Conservation (phyloP, 129 eudicot genomes). For the Pittosporum tobira region DNA sequence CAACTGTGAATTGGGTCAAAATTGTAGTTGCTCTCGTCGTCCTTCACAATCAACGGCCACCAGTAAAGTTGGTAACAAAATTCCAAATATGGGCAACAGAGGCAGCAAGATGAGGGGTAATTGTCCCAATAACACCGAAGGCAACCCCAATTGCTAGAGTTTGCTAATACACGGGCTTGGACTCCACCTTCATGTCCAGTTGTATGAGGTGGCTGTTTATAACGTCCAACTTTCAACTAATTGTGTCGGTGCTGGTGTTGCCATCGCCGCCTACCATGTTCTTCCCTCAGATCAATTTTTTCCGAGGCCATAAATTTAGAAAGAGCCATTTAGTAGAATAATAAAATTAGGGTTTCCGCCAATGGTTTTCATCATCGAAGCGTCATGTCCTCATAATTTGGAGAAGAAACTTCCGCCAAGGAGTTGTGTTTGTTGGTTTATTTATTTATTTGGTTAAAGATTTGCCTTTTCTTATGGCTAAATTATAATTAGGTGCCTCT, state of each 20-base stretch:
- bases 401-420: too few species aligned
- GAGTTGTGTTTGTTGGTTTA: too few species aligned
- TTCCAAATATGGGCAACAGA: conserved; percentile 6
- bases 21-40: not conserved
- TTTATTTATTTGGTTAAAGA: too few species aligned
- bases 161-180: conserved; percentile 62
- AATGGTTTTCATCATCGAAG: too few species aligned
- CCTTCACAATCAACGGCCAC: conserved; percentile 7
- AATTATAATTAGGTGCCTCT: too few species aligned
- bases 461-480: too few species aligned
- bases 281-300: too few species aligned
- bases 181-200: conserved; percentile 55
- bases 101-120: not conserved
- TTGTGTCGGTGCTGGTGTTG: conserved; percentile 4
- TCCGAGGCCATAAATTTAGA: too few species aligned
- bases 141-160: conserved; percentile 21
- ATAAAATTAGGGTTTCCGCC: too few species aligned
- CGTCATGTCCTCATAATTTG: too few species aligned
- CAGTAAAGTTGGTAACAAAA: not conserved
- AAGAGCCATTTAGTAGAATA: too few species aligned
- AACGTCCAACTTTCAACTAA: conserved; percentile 29
- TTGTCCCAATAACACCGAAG: conserved; percentile 2
- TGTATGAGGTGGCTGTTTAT: conserved; percentile 25
- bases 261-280: not conserved
- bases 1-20: too few species aligned